Percentiles rank a stretch among this genome's conserved stretches.
Evolutionary conservation across 345 rosid species (phyloP).

Genomic region (Camelina hispida): DNA sequence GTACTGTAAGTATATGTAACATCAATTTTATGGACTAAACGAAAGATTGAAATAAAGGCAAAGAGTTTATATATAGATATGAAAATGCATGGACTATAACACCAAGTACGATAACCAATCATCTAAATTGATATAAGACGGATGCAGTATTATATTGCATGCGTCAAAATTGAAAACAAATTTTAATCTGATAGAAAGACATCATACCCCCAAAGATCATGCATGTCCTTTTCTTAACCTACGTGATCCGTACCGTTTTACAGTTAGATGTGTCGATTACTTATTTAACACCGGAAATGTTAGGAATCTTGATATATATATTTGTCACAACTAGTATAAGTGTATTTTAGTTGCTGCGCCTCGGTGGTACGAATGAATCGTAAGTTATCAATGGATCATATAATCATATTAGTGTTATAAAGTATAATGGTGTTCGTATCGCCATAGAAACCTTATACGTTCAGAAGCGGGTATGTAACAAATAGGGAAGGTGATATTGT

Average conservation of each 20-base stretch:
- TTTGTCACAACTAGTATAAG: constrained; percentile 3
- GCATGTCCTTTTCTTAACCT: constrained; percentile 18
- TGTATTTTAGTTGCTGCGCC: not conserved
- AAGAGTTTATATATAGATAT: not conserved
- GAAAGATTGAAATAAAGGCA: not conserved
- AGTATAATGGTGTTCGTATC: not conserved
- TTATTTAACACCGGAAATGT: constrained; percentile 16
- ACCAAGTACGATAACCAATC: not conserved
- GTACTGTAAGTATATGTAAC: not conserved
- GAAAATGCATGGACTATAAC: not conserved
- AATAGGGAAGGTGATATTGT: constrained; percentile 2
- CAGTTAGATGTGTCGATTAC: constrained; percentile 14
- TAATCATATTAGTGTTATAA: no score
- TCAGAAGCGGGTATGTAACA: not conserved
- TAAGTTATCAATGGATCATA: not conserved
- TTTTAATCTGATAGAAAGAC: constrained; percentile 1
- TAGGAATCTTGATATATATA: constrained; percentile 1
- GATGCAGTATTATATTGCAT: not conserved
- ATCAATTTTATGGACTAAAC: not conserved
- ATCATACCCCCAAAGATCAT: not conserved
- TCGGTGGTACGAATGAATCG: not conserved
- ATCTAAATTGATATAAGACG: not conserved
- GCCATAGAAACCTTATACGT: not conserved
- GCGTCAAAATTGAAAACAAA: constrained; percentile 5
- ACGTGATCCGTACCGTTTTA: constrained; percentile 5